Conservation (phyloP, 75 land plant species). For the Adiantum capillusveneris region DNA sequence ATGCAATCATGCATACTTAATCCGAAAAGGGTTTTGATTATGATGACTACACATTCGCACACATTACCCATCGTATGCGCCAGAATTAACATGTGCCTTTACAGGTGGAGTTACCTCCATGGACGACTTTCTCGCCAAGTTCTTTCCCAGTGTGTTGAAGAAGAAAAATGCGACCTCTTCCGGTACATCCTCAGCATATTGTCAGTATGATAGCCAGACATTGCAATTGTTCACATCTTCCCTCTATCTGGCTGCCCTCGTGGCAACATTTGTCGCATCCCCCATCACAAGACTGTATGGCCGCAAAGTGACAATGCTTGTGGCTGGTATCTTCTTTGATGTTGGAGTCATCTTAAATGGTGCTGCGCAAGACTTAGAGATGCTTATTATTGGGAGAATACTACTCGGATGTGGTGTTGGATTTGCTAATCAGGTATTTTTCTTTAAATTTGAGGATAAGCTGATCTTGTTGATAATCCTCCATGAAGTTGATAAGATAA, state of each 20-base stretch:
- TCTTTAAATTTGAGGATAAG: no score
- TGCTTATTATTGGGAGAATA: conserved; percentile 49
- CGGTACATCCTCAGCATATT: conserved; percentile 17
- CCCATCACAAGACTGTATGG: conserved; percentile 9
- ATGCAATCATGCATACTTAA: no score
- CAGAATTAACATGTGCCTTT: no score
- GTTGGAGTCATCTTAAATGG: conserved; percentile 28
- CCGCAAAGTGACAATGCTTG: conserved; percentile 25
- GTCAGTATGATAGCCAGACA: conserved; percentile 32
- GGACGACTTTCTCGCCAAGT: no score
- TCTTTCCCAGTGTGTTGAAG: no score
- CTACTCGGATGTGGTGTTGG: conserved; percentile 47
- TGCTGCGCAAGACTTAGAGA: conserved; percentile 19
- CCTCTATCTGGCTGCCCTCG: conserved; percentile 33
- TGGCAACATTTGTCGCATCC: conserved; percentile 28
- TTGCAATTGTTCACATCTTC: conserved; percentile 42
- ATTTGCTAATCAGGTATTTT: conserved; percentile 42
- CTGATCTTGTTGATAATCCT: no score
- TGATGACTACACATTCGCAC: no score
- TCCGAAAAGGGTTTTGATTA: no score
- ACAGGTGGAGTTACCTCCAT: no score
- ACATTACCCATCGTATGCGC: no score
- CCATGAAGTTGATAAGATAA: no score
- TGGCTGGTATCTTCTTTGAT: conserved; percentile 28
- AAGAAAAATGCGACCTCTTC: no score